Evolutionary conservation across 164 flowering plant species (phyloP), one percentile per base, ranked within the genome.

Genomic region (Sedum album): DNA sequence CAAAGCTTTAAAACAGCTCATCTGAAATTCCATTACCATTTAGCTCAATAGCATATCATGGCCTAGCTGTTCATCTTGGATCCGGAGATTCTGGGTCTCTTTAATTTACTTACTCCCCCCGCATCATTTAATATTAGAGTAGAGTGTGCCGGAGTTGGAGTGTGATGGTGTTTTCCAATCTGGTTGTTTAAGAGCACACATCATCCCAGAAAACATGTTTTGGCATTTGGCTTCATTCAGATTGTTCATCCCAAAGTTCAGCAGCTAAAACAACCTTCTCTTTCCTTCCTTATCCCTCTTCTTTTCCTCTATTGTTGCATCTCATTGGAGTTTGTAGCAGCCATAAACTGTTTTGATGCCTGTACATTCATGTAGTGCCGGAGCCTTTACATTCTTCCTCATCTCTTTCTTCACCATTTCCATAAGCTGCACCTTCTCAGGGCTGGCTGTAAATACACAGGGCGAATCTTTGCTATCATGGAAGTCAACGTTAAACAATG

Each of bases 21-120:
- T 79, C 80, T 66, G 75, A 78, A 77, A 75, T 83, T 81, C 88
- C 83, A 75, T 81, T 64, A 53, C 70, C 63, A 60, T 49, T 28
- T 66, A 30, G 60, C 63, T 15, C 70, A 68, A 20, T 76, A 80
- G 69, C 79, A 66, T 83, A 86, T 80, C 83, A 86, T 86, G 93
- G 89, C 88, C 80, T 79, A 85, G 89, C 88, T 85, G 88, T 85
- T 74, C 62, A 57, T 85, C 90, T 86, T 82, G 89, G 96, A 89
- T 87, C 96, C 87, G 79, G 85, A 82, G 89, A 86, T 84, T 84
- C 86, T 80, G 86, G 86, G 85, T 77, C 76, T 79, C 36, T 60
- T 60, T 28, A 28, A 60, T 26, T 62, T 21, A 62, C 66, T 31
- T n/a, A n/a, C n/a, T n/a, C n/a, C n/a, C n/a, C 38, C 38, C 6